Percentiles rank a stretch among this genome's conserved stretches.
These are phyloP conservation scores for Aureobasidium melanogenum DNA, from an alignment of 2,329 filamentous ascomycete genomes.

Conservation along the genomic window DNA sequence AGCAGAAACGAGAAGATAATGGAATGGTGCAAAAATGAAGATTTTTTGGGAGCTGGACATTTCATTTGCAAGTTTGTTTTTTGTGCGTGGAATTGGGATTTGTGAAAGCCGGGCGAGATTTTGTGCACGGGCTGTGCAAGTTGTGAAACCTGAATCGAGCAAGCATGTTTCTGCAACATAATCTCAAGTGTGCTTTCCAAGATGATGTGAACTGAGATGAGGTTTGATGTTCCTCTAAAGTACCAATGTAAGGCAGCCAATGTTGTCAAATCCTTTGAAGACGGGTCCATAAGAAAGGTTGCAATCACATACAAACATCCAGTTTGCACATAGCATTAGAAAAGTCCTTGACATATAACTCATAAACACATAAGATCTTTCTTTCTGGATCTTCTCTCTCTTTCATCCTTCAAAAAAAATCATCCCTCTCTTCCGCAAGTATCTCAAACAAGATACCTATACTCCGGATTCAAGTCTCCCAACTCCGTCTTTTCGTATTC, in stretches of 20 bases:
- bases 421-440: too few species aligned
- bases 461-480: conserved; percentile 52
- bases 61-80: too few species aligned
- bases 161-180: too few species aligned
- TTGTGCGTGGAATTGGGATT: too few species aligned
- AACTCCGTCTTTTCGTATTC: conserved; percentile 54
- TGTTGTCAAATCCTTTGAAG: too few species aligned
- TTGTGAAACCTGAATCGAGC: too few species aligned
- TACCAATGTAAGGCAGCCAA: background rate
- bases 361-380: background rate
- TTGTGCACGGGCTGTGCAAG: too few species aligned
- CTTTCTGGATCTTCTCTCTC: background rate
- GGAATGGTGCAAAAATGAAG: background rate
- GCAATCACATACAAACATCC: background rate
- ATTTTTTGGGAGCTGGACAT: background rate
- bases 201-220: too few species aligned
- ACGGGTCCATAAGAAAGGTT: background rate
- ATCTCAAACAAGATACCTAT: conserved; percentile 45
- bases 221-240: background rate
- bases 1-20: background rate
- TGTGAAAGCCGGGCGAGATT: too few species aligned
- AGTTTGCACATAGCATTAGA: background rate
- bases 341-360: background rate
- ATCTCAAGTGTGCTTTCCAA: too few species aligned
- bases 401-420: background rate